Percentiles rank a stretch among this genome's conserved stretches.
phyloP scores from a whole-genome alignment of 2,329 filamentous ascomycete species.

The Hymenoscyphus infarciens region DNA sequence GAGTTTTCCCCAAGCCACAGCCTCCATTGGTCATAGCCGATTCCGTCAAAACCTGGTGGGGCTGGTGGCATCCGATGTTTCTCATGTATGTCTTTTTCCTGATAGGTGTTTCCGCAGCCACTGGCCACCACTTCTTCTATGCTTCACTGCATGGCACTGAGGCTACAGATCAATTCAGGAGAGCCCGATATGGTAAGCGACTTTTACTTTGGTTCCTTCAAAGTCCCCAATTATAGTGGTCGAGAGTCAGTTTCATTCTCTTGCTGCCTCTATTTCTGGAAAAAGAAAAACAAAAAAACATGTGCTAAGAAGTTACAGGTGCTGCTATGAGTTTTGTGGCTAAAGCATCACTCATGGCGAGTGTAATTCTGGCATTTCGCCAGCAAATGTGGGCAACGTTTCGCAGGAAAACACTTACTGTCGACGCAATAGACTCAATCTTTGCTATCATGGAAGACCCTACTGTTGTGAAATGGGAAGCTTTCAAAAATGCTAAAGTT shows the following conservation, averaged over 20 bases:
- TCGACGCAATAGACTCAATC: conserved; percentile 8
- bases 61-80: conserved; percentile 9
- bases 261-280: background rate
- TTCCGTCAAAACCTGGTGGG: background rate
- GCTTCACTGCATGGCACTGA: conserved; percentile 2
- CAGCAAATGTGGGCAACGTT: conserved; percentile 12
- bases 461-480: conserved; percentile 5
- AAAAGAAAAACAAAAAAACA: background rate
- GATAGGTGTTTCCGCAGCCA: conserved; percentile 2
- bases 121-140: conserved; percentile 7
- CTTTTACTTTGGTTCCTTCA: background rate
- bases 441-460: conserved; percentile 11
- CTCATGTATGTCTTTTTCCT: conserved; percentile 11
- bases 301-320: background rate
- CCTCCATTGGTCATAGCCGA: background rate
- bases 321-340: conserved; percentile 7
- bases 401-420: conserved; percentile 4
- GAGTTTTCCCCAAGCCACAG: too few species aligned
- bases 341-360: conserved; percentile 10
- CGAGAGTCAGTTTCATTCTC: background rate
- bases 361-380: conserved; percentile 9
- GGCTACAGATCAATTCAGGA: conserved; percentile 3
- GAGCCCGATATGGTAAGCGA: conserved; percentile 5
- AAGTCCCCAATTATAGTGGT: background rate
- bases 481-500: conserved; percentile 6